Base-by-base conservation (phyloP, 495 filamentous ascomycete species). In the Aspergillus bridgeri region DNA sequence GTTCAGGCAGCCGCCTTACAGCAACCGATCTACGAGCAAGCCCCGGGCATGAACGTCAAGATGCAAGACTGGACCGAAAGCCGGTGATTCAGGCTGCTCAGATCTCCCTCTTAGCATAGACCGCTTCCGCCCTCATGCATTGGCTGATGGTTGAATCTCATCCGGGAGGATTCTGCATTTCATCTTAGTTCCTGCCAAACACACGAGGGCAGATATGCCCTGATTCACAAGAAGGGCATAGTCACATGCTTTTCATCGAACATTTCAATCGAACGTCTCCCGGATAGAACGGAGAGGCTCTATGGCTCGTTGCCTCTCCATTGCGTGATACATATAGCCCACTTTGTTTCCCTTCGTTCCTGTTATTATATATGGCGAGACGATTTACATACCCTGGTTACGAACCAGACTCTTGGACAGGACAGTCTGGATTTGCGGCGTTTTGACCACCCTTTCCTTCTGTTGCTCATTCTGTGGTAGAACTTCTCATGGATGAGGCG, bases 1-100 rank as follows among this genome's bases (percentile, higher is more conserved):
- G 60, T 77, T 24, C 72, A 75, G 24, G 63, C 68, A 13, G 71
- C 66, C 17, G 43, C 65, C 24, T 52, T 75, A 42, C 74, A 73
- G 48, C 75, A 76, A 49, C 66, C 73, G 8, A 69, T 71, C 25
- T 64, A 63, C 20, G 74, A 75, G 29, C 64, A 75, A 53, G 52
- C 53, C 18, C 33, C 69, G 7, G 62, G 64, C n/a, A 64, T 66
- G 57, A 76, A 74, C 48, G 69, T 73, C 17, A 77, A 79, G 58
- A 67, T 75, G 63, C 73, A 77, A 48, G 70, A 75, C 51, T 75
- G 74, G 69, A 64, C 44, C 47, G 75, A 77, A 38, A 42, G 49
- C 51, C 65, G 75, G 50, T 79, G 71, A 65, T 49, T 17, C 6
- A 17, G 13, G 19, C 17, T 17, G 27, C 23, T 42, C 18, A 21